phyloP scores from a whole-genome alignment of 768 basidiomycete species.

The Rhizopogon vulgaris region DNA sequence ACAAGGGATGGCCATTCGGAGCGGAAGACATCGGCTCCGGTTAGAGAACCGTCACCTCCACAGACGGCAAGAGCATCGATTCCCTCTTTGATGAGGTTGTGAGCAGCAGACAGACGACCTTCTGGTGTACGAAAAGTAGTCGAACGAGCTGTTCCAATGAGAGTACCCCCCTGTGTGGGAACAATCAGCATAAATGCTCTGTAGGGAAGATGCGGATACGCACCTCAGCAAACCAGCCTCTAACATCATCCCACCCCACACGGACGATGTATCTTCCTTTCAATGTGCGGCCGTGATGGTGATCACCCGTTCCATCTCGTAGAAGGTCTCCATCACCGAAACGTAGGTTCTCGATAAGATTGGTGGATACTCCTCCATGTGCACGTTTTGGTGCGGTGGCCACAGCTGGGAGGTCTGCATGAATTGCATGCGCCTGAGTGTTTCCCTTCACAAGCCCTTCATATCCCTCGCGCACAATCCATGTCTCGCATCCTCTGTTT shows the following conservation, averaged over 20 bases:
- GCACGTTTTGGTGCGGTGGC: slow-evolving; percentile 11
- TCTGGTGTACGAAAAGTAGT: slow-evolving; percentile 78
- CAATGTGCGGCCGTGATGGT: slow-evolving; percentile 57
- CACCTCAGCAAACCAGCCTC: slow-evolving; percentile 90
- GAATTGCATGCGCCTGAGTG: slow-evolving; percentile 27
- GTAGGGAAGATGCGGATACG: slow-evolving; percentile 13
- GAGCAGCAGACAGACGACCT: slow-evolving; percentile 83
- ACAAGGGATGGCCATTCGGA: slow-evolving; percentile 92
- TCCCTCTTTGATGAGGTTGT: slow-evolving; percentile 92
- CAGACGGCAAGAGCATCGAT: slow-evolving; percentile 97
- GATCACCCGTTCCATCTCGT: slow-evolving; percentile 78
- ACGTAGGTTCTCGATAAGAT: slow-evolving; percentile 65
- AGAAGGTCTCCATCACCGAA: slow-evolving; percentile 78
- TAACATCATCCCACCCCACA: slow-evolving; percentile 97
- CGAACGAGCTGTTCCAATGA: slow-evolving; percentile 92
- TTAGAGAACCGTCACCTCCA: slow-evolving; percentile 95
- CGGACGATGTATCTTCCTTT: slow-evolving; percentile 91
- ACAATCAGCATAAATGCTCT: not conserved
- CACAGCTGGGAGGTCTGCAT: slow-evolving; percentile 26
- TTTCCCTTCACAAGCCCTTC: slow-evolving; percentile 98
- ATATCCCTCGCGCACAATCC: slow-evolving; percentile 96
- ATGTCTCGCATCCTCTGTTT: slow-evolving; percentile 87
- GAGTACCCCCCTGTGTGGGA: slow-evolving; percentile 71
- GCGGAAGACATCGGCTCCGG: slow-evolving; percentile 91
- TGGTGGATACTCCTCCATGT: slow-evolving; percentile 19